Evolutionary conservation across 305 asterid genomes (phyloP).

Genomic region (Euphrasia arctica): DNA sequence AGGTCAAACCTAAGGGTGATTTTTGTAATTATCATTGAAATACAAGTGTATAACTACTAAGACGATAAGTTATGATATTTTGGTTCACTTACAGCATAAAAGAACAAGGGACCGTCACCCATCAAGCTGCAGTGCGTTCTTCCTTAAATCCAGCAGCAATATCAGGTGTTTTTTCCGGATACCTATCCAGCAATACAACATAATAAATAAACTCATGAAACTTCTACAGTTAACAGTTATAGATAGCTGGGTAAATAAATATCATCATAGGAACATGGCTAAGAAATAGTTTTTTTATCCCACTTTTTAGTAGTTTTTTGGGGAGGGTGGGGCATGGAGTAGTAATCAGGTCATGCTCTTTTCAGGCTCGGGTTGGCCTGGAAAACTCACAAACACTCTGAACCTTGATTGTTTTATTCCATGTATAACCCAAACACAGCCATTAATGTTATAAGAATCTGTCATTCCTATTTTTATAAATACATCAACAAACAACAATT

Average conservation of each 20-base stretch:
- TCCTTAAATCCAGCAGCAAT: slow-evolving; percentile 60
- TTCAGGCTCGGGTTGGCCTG: not conserved
- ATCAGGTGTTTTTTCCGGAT: slow-evolving; percentile 50
- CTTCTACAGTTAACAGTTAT: too few relatives aligned
- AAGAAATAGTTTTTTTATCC: not conserved
- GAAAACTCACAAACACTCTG: not conserved
- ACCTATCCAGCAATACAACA: slow-evolving; percentile 36
- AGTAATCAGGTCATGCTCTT: not conserved
- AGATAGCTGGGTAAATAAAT: not conserved
- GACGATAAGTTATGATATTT: slow-evolving; percentile 2
- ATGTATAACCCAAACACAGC: not conserved
- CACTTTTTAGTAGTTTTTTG: not conserved
- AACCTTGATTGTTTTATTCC: not conserved
- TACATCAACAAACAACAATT: not conserved
- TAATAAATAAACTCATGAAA: slow-evolving; percentile 12
- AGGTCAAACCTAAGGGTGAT: not conserved
- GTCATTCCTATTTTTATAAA: not conserved
- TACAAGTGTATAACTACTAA: not conserved
- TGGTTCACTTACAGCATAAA: slow-evolving; percentile 53
- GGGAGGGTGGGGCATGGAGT: not conserved
- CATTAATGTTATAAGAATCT: not conserved
- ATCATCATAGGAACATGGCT: not conserved
- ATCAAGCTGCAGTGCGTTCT: slow-evolving; percentile 54
- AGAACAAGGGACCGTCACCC: slow-evolving; percentile 60
- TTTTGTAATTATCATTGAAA: not conserved